Base-by-base conservation (phyloP, 495 filamentous ascomycete species). In the Tuber magnatum region DNA sequence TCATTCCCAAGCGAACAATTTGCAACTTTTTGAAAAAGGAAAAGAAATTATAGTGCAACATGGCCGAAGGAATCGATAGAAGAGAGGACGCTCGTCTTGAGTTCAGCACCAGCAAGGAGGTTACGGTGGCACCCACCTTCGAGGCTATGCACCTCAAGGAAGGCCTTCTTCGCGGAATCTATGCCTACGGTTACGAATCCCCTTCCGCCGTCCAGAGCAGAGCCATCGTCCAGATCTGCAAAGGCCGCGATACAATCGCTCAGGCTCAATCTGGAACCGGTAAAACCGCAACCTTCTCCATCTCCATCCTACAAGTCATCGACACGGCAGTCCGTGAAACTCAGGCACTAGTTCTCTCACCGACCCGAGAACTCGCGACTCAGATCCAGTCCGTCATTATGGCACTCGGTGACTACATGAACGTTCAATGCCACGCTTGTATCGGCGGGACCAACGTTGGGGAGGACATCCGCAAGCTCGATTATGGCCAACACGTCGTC, bases 221-320 rank as follows among this genome's bases (percentile, higher is more conserved):
- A 81, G 95, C 96, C 75, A 99, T 99, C 82, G 94, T 98, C 78
- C 94, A 97, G 84, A 94, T 99, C 82, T 97, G 94, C 89, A 98
- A 97, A 86, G 95, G 94, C 76, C 93, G 94, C 84, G 95, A 99
- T 83, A 97, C 93, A 71, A 99, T 99, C 84, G 95, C 95, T 46
- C 95, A 99, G 84, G 95, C 95, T n/a, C 95, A 99, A 87, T 97
- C 94, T 72, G 95, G 95, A 86, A 99, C 95, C 72, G 95, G 95
- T 86, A 99, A 99, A 87, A 99, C 95, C 38, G 95, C 95, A 16
- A 99, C 95, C 1, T 99, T 99, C 87, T 94, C 94, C 74, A 97
- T 99, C 85, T 95, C 92, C 82, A 93, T 96, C 82, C 90, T 99
- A 42, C 95, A 99, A 83, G 92, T 97, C 80, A 94, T 94, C 86